These are phyloP conservation scores for Xerocomellus amylosporus DNA, from an alignment of 768 basidiomycete genomes.

Conservation along the genomic window DNA sequence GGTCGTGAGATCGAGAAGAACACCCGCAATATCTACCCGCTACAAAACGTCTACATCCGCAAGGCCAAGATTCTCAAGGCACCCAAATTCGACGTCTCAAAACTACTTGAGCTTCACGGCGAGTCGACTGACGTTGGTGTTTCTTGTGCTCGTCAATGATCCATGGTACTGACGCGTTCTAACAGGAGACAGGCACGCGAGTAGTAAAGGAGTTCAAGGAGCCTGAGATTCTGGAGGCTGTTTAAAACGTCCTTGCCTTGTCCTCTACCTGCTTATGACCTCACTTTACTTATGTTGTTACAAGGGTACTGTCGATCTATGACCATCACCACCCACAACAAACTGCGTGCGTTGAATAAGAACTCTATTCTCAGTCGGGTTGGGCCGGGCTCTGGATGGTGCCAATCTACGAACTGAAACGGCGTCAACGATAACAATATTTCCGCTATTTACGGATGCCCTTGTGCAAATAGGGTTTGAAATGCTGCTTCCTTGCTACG, in stretches of 20 bases:
- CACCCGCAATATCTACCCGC: conserved; percentile 91
- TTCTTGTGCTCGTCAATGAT: not conserved
- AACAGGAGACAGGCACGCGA: conserved; percentile 90
- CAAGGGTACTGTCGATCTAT: conserved; percentile 41
- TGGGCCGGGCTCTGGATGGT: too few species aligned
- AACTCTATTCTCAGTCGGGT: too few species aligned
- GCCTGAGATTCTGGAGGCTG: conserved; percentile 89
- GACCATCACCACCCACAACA: conserved; percentile 16
- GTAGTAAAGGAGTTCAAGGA: conserved; percentile 97
- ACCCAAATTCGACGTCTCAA: conserved; percentile 94
- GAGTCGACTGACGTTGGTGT: conserved; percentile 84
- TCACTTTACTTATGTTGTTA: conserved; percentile 27
- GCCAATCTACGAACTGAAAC: too few species aligned
- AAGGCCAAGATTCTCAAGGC: conserved; percentile 99
- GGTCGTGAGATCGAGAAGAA: conserved; percentile 99
- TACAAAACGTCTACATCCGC: conserved; percentile 98
- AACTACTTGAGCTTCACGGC: conserved; percentile 95
- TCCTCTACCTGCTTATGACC: conserved; percentile 38
- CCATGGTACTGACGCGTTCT: conserved; percentile 4
- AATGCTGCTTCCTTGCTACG: too few species aligned
- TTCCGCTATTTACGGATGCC: too few species aligned
- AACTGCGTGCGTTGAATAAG: too few species aligned
- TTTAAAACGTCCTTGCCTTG: conserved; percentile 55
- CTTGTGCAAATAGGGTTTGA: too few species aligned
- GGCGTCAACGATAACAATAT: too few species aligned